Base-by-base conservation (phyloP, 345 rosid species). In the Lumnitzera racemosa region DNA sequence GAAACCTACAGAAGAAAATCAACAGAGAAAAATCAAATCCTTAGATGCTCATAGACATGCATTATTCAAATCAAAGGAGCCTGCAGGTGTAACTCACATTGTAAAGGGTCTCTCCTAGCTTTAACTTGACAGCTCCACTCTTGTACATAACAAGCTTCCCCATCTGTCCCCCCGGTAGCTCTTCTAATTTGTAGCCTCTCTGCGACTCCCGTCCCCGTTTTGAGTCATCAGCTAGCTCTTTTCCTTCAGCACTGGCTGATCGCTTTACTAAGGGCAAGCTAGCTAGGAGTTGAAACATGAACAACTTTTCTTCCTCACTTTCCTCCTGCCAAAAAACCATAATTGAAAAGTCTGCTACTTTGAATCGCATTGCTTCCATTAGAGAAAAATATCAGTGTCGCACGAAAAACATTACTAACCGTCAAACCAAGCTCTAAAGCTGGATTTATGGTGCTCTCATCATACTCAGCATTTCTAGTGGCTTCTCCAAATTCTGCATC, bases 111-210 rank as follows among this genome's bases (percentile, higher is more conserved):
- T 87, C 91, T 36, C 97, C 97, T 52, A 89, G 77, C 76, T 82
- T 89, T 78, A 85, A 61, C 78, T 87, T 92, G 73, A 92, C 79
- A 49, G 78, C 72, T 24, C 98, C 98, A 36, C 96, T 85, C 80
- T 76, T 82, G 85, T 89, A 92, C 58, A 92, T 84, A 47, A 80
- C 61, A 83, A 92, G 69, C 67, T 89, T 89, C 24, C 98, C 97
- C 84, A 92, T 79, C 57, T 61, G 63, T 56, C 96, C 96, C 11
- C 47, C 88, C 17, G 81, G 76, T 48, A 87, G 64, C 15, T 76
- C 83, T 53, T 83, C 77, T 58, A 87, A 70, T 61, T 67, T 56
- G 62, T 70, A 53, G 54, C 68, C 50, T 65, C 74, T 70, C 64
- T 54, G 66, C 13, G 57, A 53, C 47, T 49, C 62, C 36, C 58